Base-by-base conservation (phyloP, 345 rosid species). In the Rhodamnia rubescens region DNA sequence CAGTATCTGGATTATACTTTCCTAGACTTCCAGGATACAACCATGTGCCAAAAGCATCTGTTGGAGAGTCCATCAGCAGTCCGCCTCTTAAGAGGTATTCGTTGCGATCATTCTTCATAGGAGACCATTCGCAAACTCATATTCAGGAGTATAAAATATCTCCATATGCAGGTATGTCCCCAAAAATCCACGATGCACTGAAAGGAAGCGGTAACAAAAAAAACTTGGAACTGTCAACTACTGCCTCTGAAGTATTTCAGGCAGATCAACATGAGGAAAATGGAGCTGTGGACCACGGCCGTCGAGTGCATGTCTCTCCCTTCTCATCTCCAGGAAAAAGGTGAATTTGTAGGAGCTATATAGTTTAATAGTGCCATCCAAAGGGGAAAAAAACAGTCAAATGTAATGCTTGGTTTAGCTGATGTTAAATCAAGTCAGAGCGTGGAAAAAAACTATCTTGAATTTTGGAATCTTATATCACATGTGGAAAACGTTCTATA, bases 21-120 rank as follows among this genome's bases (percentile, higher is more conserved):
- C 88, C 59, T 94, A 83, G 85, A 88, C 61, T 94, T 94, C 86
- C 92, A 87, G 81, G 94, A 85, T 10, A 91, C 93, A 21, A 61
- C 85, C 59, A 81, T 89, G 90, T 94, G 95, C 88, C 93, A 91
- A 83, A 94, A 94, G 84, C 85, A 44, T 36, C 61, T 92, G 53
- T 81, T 27, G 82, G 53, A 83, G 56, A 54, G 61, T 26, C 85
- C 86, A 78, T 86, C 87, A 54, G 5, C 74, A 29, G 54, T 49
- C 40, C 3, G 51, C 32, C 29, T 36, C 53, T 74, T 55, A 44
- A 4, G 32, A 85, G 56, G 85, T 89, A 82, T 26, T 40, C 32
- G 26, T 54, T 27, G 12, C 11, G 7, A 69, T 40, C 82, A 54
- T 21, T n/a, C 82, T 55, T 83, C 42, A 18, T 52, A 12, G 57